Evolutionary conservation across 2,329 filamentous ascomycete species (phyloP), one percentile per base, ranked within the genome.

Genomic region (Chaetomiaceae sp.): DNA sequence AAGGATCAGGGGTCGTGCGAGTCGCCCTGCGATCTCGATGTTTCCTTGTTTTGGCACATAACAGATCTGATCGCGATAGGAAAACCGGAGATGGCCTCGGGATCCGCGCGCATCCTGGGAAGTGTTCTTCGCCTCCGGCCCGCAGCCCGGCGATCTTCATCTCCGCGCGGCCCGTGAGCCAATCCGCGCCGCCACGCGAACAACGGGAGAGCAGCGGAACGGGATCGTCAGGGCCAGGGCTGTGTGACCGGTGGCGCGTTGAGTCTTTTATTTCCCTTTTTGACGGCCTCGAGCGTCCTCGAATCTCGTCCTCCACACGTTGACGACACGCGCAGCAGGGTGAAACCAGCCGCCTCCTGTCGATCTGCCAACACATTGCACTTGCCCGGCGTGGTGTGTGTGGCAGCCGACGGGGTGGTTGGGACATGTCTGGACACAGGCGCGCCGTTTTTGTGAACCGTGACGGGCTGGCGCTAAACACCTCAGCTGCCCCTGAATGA

Each of bases 101-200:
- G 3, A 31, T 9, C 4, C 14, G 27, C 27, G 9, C 27, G 4
- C 3, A 3, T 12, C 27, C 27, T 31, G 27, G 27, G 4, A 29
- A 34, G 22, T 23, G 22, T 14, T 20, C 22, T 6, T 14, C 31
- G n/a, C n/a, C 20, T 14, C 20, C 39, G 17, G 12, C 8, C 34
- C 34, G 23, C 36, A 15, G n/a, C 25, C 25, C 25, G 25, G 2
- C 12, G 51, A 53, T 53, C 51, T 12, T 53, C 29, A 47, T 53
- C 37, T 53, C 29, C 27, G 37, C 25, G 5, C 36, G 14, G 27
- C 11, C 38, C 37, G 7, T 19, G 4, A 15, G 12, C 38, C 17
- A 27, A 27, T 14, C 22, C 22, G 11, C 22, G 15, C 12, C 14
- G 8, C 8, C 3, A 27, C 4, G 39, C 33, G 34, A 44, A 29